These are phyloP conservation scores for Nothophaeocryptopus gaeumannii DNA, from an alignment of 2,329 filamentous ascomycete species.

Conservation along the genomic window DNA sequence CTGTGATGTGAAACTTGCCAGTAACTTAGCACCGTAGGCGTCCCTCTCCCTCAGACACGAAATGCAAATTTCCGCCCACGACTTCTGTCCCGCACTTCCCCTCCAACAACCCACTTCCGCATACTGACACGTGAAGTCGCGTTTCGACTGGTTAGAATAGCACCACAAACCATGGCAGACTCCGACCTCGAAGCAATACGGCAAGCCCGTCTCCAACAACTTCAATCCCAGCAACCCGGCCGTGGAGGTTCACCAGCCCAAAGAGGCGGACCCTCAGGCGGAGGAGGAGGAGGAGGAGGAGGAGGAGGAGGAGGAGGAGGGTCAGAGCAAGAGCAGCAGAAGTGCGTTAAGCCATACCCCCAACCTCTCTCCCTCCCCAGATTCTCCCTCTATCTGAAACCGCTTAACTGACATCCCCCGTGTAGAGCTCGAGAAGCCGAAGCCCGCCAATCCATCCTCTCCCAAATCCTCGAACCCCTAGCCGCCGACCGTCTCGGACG, in stretches of 20 bases:
- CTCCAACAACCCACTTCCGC: too few species aligned
- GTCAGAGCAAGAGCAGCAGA: constrained; percentile 57
- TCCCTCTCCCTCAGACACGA: too few species aligned
- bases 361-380: constrained; percentile 27
- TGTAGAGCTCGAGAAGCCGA: constrained; percentile 53
- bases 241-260: constrained; percentile 38
- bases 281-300: too few species aligned
- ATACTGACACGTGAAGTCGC: too few species aligned
- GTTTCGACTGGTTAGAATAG: not conserved
- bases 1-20: too few species aligned
- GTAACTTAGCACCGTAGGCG: too few species aligned
- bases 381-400: too few species aligned
- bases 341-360: constrained; percentile 46
- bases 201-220: constrained; percentile 87
- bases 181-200: constrained; percentile 75
- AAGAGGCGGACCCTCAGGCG: constrained; percentile 43
- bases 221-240: constrained; percentile 64
- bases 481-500: constrained; percentile 89
- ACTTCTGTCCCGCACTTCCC: too few species aligned
- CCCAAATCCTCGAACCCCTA: constrained; percentile 90
- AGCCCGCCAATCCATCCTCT: constrained; percentile 72
- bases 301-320: constrained; percentile 49
- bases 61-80: too few species aligned
- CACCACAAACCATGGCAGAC: constrained; percentile 54
- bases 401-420: too few species aligned